Conservation (phyloP, 1,284 basidiomycete species). For the Cryptococcus hybrid region DNA sequence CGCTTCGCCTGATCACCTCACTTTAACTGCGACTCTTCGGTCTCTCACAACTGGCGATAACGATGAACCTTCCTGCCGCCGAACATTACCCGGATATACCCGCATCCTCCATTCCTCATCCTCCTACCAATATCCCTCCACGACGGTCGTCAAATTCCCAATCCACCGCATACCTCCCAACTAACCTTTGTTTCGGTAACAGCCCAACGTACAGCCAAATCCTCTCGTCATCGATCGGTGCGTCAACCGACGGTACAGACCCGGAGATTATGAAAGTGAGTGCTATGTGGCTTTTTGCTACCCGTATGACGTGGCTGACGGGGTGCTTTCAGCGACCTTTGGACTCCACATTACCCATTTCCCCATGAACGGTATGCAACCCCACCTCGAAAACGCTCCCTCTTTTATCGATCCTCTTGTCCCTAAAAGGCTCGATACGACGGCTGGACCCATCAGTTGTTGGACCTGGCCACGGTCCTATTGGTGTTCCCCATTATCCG, state of each 20-base stretch:
- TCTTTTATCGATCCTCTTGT: conserved; percentile 71
- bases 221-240: conserved; percentile 13
- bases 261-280: conserved; percentile 42
- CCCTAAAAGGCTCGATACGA: conserved; percentile 77
- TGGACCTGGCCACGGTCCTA: conserved; percentile 39
- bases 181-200: background rate
- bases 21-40: no score
- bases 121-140: no score
- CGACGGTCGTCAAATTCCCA: background rate
- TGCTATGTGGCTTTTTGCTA: conserved; percentile 46
- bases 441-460: conserved; percentile 51
- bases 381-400: conserved; percentile 42
- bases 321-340: conserved; percentile 54
- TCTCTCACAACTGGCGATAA: no score
- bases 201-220: conserved; percentile 19
- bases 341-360: conserved; percentile 53
- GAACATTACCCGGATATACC: no score
- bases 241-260: conserved; percentile 14
- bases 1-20: no score
- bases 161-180: conserved; percentile 2
- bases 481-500: background rate
- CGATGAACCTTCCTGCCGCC: no score
- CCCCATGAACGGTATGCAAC: conserved; percentile 29
- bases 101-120: no score
- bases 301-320: background rate